Conservation (phyloP, 1,284 basidiomycete species). For the Trametes versicolor region DNA sequence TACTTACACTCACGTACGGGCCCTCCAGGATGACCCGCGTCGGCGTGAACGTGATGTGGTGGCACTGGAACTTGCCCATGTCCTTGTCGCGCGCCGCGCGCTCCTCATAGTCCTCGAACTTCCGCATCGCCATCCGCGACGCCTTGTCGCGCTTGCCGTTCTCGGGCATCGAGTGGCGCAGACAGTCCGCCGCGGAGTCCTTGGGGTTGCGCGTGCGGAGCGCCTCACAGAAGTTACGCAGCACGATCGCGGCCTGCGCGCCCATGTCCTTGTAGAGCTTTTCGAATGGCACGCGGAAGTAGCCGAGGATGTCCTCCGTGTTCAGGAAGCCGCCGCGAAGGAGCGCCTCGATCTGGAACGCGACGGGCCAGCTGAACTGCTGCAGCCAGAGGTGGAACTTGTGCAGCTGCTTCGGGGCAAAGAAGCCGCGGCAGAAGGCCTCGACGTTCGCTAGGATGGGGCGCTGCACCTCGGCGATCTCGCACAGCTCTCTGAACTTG, state of each 20-base stretch:
- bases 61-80: conserved; percentile 59
- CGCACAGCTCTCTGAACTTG: conserved; percentile 62
- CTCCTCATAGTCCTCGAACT: neutral
- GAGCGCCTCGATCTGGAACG: conserved; percentile 76
- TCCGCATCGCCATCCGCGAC: conserved; percentile 13
- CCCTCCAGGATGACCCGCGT: conserved; percentile 78
- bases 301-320: conserved; percentile 59
- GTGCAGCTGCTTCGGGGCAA: conserved; percentile 55
- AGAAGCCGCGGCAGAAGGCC: conserved; percentile 59
- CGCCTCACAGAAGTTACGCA: conserved; percentile 60
- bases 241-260: conserved; percentile 52
- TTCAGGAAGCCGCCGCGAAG: conserved; percentile 67
- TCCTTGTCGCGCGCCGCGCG: conserved; percentile 16
- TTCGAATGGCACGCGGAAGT: conserved; percentile 54
- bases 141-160: conserved; percentile 23
- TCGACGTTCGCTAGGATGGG: conserved; percentile 54
- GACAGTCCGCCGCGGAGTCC: conserved; percentile 60
- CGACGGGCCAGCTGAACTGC: conserved; percentile 63
- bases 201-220: conserved; percentile 52
- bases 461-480: conserved; percentile 56
- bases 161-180: conserved; percentile 48
- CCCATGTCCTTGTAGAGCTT: conserved; percentile 48
- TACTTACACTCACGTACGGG: conserved; percentile 74
- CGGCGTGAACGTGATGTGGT: conserved; percentile 76
- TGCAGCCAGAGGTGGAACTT: conserved; percentile 54